Percentiles rank a stretch among this genome's conserved stretches.
Evolutionary conservation across 176 grass and related monocot genomes (phyloP).

Genomic region (Bromus sterilis): DNA sequence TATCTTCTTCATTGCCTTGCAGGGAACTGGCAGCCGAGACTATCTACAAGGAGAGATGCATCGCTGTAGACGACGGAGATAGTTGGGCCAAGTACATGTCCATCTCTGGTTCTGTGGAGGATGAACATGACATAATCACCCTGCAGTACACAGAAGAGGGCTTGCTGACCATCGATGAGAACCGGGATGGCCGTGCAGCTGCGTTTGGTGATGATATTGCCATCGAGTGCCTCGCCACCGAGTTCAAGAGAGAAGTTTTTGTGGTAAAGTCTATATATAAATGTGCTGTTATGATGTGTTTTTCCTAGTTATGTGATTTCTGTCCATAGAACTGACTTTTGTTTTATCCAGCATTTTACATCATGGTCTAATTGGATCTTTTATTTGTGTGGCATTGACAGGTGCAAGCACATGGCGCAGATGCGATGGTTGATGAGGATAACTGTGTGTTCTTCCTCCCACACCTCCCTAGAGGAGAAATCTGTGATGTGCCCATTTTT

Average conservation of each 20-base stretch:
- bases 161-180: conserved; percentile 79
- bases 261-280: conserved; percentile 43
- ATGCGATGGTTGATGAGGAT: conserved; percentile 97
- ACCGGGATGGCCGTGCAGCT: conserved; percentile 67
- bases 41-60: conserved; percentile 88
- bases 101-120: conserved; percentile 74
- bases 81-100: conserved; percentile 97
- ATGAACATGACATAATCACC: conserved; percentile 90
- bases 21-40: conserved; percentile 85
- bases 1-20: not conserved
- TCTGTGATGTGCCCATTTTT: conserved; percentile 72
- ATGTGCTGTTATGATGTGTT: not conserved
- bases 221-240: conserved; percentile 87
- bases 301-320: not conserved
- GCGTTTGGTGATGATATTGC: conserved; percentile 98
- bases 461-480: conserved; percentile 70
- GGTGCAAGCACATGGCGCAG: conserved; percentile 97
- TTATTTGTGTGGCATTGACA: conserved; percentile 8
- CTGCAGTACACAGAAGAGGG: conserved; percentile 96
- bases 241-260: conserved; percentile 88
- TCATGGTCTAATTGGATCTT: not conserved
- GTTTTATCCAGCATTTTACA: not conserved
- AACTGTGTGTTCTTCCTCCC: conserved; percentile 98
- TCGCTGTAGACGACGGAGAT: conserved; percentile 48
- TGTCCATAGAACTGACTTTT: not conserved